phyloP scores from a whole-genome alignment of 176 grass and related monocot genomes.

The Poa annua region DNA sequence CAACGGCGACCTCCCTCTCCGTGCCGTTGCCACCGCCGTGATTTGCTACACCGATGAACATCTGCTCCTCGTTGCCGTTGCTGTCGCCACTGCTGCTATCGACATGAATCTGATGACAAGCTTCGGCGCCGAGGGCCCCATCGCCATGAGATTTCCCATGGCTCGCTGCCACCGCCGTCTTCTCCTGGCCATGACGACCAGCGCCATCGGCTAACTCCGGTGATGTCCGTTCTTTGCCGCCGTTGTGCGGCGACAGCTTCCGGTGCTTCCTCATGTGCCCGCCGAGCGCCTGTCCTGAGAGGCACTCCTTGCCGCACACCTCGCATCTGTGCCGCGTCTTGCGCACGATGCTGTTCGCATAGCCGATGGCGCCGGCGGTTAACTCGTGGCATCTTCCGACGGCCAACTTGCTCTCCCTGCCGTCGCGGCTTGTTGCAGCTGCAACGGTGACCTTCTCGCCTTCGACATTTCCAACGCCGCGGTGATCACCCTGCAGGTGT shows the following conservation, averaged over 20 bases:
- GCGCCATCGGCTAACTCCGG: not conserved
- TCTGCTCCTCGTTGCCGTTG: not conserved
- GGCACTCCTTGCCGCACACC: conserved; percentile 34
- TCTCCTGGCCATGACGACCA: not conserved
- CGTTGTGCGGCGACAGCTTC: not conserved
- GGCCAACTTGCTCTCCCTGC: not conserved
- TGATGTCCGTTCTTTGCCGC: conserved; percentile 18
- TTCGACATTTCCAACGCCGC: not conserved
- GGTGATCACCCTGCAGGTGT: not conserved
- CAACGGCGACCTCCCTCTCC: not conserved
- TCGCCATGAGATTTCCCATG: not conserved
- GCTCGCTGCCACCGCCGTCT: not conserved
- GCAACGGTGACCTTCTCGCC: not conserved
- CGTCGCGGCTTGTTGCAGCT: not conserved
- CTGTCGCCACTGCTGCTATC: not conserved
- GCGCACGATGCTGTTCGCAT: not conserved
- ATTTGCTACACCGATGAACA: not conserved
- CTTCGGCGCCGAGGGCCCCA: not conserved
- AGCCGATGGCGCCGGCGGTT: not conserved
- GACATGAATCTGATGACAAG: not conserved
- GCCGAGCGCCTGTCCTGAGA: conserved; percentile 32
- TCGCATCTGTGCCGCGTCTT: conserved; percentile 33
- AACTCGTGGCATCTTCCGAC: not conserved
- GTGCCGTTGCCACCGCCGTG: not conserved
- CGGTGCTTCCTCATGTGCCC: conserved; percentile 49